Evolutionary conservation across 2,329 filamentous ascomycete genomes (phyloP).

Genomic region (Aspergillus sp.): DNA sequence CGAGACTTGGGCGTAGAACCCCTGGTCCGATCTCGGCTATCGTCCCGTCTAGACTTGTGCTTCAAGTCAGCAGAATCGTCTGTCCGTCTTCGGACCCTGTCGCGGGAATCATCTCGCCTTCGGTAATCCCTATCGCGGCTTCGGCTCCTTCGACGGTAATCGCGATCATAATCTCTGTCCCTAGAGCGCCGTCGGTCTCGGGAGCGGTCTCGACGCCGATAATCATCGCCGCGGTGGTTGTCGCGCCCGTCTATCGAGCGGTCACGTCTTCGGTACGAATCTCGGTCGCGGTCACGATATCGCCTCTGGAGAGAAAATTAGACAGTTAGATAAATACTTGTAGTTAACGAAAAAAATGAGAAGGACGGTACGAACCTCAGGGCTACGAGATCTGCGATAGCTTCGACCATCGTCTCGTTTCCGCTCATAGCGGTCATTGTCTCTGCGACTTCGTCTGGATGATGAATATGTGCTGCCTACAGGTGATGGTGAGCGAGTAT

Average conservation of each 20-base stretch:
- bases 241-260: slow-evolving; percentile 59
- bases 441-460: slow-evolving; percentile 62
- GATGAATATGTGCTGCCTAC: slow-evolving; percentile 79
- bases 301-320: slow-evolving; percentile 48
- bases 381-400: slow-evolving; percentile 49
- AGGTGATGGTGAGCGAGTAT: slow-evolving; percentile 86
- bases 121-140: slow-evolving; percentile 70
- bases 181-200: slow-evolving; percentile 64
- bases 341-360: not conserved
- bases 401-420: slow-evolving; percentile 52
- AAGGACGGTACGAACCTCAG: slow-evolving; percentile 42
- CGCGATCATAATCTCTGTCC: slow-evolving; percentile 56
- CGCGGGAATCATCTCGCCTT: slow-evolving; percentile 71
- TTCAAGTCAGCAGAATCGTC: slow-evolving; percentile 72
- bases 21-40: slow-evolving; percentile 59
- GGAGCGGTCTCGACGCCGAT: slow-evolving; percentile 63
- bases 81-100: slow-evolving; percentile 62
- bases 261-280: slow-evolving; percentile 65
- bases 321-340: slow-evolving; percentile 13
- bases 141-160: slow-evolving; percentile 63
- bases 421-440: slow-evolving; percentile 53
- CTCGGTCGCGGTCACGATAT: slow-evolving; percentile 58
- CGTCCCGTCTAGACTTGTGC: slow-evolving; percentile 65
- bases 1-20: slow-evolving; percentile 51
- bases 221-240: slow-evolving; percentile 58